A percentile compares a stretch with the other conserved stretches of the same genome.
These are phyloP conservation scores for Ceratobasidium papillatum DNA, from an alignment of 1,284 basidiomycete species.

Conservation along the genomic window DNA sequence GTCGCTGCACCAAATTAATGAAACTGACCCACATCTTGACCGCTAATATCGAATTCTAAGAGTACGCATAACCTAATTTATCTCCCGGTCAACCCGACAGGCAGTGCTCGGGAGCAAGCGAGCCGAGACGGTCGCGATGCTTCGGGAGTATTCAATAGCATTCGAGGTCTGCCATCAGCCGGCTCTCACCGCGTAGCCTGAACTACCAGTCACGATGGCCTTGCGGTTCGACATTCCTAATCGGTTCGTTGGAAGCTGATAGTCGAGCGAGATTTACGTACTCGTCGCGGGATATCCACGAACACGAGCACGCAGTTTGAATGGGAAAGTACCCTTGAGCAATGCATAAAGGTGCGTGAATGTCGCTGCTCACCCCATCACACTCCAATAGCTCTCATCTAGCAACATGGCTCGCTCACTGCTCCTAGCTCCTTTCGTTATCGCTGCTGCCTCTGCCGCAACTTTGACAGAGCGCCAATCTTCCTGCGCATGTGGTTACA, in stretches of 20 bases:
- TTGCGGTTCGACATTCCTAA: background rate
- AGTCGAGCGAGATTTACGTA: background rate
- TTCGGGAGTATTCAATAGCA: background rate
- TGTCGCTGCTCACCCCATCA: background rate
- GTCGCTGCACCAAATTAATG: too few relatives aligned
- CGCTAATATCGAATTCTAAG: too few relatives aligned
- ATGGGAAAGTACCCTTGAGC: background rate
- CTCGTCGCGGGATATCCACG: too few relatives aligned
- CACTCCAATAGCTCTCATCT: slow-evolving; percentile 36
- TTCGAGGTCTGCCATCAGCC: too few relatives aligned
- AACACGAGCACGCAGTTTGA: background rate
- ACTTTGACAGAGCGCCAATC: slow-evolving; percentile 33
- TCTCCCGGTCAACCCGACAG: background rate
- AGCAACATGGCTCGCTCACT: slow-evolving; percentile 21
- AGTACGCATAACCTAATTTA: too few relatives aligned
- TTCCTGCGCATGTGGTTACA: slow-evolving; percentile 44
- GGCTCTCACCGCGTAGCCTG: too few relatives aligned
- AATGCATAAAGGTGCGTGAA: background rate
- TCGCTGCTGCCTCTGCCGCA: slow-evolving; percentile 11
- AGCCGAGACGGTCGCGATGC: background rate
- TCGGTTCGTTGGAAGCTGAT: slow-evolving; percentile 1
- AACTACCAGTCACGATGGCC: too few relatives aligned
- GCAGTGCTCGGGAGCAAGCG: background rate
- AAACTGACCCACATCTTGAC: too few relatives aligned
- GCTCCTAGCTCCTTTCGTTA: background rate